A percentile compares a stretch with the other conserved stretches of the same genome.
phyloP scores from a whole-genome alignment of 2,329 filamentous ascomycete genomes.

The Alternaria angustiovoidea region DNA sequence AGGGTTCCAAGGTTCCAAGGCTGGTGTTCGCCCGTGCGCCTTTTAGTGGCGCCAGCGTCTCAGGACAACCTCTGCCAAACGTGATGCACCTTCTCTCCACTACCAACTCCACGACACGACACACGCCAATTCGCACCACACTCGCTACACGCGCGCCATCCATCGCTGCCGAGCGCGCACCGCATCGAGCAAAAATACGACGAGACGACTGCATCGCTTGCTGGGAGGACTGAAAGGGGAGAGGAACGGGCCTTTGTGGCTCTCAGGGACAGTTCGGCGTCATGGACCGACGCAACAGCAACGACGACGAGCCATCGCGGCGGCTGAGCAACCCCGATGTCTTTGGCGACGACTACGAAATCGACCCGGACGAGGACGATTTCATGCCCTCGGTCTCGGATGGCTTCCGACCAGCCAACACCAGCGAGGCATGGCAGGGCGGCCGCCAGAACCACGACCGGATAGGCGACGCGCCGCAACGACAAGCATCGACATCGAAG shows the following conservation, averaged over 20 bases:
- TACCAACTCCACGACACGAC: constrained; percentile 35
- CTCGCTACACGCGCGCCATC: constrained; percentile 27
- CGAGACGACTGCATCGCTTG: constrained; percentile 23
- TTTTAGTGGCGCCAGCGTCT: constrained; percentile 15
- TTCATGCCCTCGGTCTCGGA: constrained; percentile 55
- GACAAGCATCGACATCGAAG: constrained; percentile 33
- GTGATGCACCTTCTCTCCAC: constrained; percentile 22
- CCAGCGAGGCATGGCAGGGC: constrained; percentile 26
- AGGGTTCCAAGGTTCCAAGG: constrained; percentile 8
- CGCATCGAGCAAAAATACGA: constrained; percentile 17
- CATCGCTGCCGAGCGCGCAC: constrained; percentile 22
- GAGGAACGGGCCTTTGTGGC: constrained; percentile 37
- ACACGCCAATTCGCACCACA: constrained; percentile 28
- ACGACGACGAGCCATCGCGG: constrained; percentile 38
- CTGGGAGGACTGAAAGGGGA: constrained; percentile 35
- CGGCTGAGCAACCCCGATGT: constrained; percentile 52
- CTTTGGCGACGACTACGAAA: constrained; percentile 59
- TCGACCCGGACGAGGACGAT: constrained; percentile 52
- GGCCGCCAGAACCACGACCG: constrained; percentile 37
- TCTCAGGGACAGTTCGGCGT: constrained; percentile 42
- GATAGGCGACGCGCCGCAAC: constrained; percentile 30
- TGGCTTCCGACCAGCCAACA: constrained; percentile 54
- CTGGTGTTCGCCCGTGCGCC: constrained; percentile 18
- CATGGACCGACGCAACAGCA: constrained; percentile 50
- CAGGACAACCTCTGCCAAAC: constrained; percentile 35